A percentile compares a stretch with the other conserved stretches of the same genome.
Evolutionary conservation across 192 early-diverging fungal genomes (phyloP).

Genomic region (Mortierella alpina): DNA sequence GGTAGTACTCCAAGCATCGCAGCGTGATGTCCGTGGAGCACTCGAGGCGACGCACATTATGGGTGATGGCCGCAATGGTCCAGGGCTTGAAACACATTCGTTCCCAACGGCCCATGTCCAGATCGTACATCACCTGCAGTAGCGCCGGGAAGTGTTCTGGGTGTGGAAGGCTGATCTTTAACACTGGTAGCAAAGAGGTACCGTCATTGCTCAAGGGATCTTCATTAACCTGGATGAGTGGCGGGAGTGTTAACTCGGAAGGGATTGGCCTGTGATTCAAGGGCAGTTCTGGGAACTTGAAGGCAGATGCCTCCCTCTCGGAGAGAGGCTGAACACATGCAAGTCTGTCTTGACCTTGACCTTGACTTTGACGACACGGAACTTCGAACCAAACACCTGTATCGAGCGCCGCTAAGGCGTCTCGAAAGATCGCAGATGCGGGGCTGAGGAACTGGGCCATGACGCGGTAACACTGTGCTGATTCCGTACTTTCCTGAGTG

Average conservation of each 20-base stretch:
- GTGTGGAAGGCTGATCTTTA: slow-evolving; percentile 11
- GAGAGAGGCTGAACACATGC: background rate
- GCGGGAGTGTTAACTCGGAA: background rate
- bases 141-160: slow-evolving; percentile 22
- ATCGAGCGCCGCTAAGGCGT: background rate
- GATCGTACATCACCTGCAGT: slow-evolving; percentile 17
- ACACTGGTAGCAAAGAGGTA: background rate
- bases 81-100: background rate
- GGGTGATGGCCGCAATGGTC: slow-evolving; percentile 10
- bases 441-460: slow-evolving; percentile 29
- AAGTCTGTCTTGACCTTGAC: background rate
- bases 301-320: background rate
- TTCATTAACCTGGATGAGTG: background rate
- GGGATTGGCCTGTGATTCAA: background rate
- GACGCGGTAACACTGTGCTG: background rate
- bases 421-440: slow-evolving; percentile 28
- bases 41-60: slow-evolving; percentile 16
- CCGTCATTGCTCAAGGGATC: background rate
- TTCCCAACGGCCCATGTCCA: slow-evolving; percentile 10
- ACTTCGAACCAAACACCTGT: too few relatives aligned
- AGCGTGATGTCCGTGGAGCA: slow-evolving; percentile 11
- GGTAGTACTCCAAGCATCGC: slow-evolving; percentile 31
- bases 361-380: background rate
- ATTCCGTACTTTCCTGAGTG: background rate
- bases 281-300: background rate